phyloP scores from a whole-genome alignment of 2,329 filamentous ascomycete genomes.

The Aspergillus versicolor region DNA sequence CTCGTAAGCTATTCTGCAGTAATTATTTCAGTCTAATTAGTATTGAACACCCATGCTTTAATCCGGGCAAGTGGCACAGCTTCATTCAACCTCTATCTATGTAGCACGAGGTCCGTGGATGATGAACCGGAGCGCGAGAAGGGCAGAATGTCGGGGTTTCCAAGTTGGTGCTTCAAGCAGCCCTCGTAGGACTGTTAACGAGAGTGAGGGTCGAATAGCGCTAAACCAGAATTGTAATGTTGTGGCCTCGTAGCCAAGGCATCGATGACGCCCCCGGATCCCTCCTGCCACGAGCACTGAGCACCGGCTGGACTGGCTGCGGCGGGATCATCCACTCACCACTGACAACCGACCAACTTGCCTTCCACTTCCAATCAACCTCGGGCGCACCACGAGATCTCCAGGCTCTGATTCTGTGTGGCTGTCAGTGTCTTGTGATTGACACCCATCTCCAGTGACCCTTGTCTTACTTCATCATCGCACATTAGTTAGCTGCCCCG shows the following conservation, averaged over 20 bases:
- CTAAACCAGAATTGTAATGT: background rate
- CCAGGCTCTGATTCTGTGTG: background rate
- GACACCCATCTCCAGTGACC: constrained; percentile 7
- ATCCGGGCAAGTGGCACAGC: too few species aligned
- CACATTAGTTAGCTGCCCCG: constrained; percentile 3
- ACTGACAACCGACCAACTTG: constrained; percentile 12
- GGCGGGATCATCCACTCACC: constrained; percentile 3
- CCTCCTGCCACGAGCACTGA: background rate
- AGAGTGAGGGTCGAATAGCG: too few species aligned
- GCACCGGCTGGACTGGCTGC: background rate
- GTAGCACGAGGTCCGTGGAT: too few species aligned
- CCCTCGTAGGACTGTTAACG: background rate
- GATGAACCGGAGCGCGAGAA: too few species aligned
- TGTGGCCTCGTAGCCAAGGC: constrained; percentile 19
- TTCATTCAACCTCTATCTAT: too few species aligned
- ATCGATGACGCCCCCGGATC: constrained; percentile 5
- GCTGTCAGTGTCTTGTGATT: constrained; percentile 15
- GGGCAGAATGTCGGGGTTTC: too few species aligned
- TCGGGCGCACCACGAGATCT: constrained; percentile 9
- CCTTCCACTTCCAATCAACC: constrained; percentile 7
- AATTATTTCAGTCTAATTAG: background rate
- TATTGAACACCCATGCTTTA: too few species aligned
- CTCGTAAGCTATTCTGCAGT: background rate
- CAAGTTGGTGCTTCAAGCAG: too few species aligned
- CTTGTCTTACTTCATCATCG: constrained; percentile 11